These are phyloP conservation scores for Omphalea diandra DNA, from an alignment of 441 rosid genomes.

Conservation along the genomic window DNA sequence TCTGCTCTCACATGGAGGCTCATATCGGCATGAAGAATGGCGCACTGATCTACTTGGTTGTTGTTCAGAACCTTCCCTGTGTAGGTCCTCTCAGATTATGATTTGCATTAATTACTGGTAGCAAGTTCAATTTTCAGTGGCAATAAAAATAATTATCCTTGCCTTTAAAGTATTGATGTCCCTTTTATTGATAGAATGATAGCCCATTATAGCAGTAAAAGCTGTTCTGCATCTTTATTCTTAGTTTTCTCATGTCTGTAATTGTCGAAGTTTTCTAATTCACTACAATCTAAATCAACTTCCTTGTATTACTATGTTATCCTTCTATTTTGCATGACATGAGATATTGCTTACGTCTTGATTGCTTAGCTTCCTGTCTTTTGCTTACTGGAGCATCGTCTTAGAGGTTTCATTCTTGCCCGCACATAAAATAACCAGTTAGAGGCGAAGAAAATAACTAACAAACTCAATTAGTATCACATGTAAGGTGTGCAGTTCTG, in stretches of 20 bases:
- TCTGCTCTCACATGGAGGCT: conserved; percentile 59
- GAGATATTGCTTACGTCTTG: background rate
- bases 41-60: conserved; percentile 82
- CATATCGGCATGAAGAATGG: conserved; percentile 68
- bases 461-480: background rate
- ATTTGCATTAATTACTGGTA: background rate
- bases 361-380: background rate
- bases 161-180: background rate
- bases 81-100: conserved; percentile 39
- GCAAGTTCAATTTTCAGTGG: background rate
- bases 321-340: background rate
- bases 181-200: background rate
- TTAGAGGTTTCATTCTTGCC: background rate
- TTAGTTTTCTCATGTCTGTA: background rate
- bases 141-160: background rate
- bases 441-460: background rate
- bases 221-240: too few relatives aligned
- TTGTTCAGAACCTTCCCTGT: conserved; percentile 76
- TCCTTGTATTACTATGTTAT: background rate
- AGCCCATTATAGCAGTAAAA: background rate
- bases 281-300: background rate
- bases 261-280: background rate
- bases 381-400: background rate
- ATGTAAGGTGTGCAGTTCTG: background rate
- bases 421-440: background rate